These are phyloP conservation scores for Voacanga thouarsii DNA, from an alignment of 257 asterid species.

Conservation along the genomic window DNA sequence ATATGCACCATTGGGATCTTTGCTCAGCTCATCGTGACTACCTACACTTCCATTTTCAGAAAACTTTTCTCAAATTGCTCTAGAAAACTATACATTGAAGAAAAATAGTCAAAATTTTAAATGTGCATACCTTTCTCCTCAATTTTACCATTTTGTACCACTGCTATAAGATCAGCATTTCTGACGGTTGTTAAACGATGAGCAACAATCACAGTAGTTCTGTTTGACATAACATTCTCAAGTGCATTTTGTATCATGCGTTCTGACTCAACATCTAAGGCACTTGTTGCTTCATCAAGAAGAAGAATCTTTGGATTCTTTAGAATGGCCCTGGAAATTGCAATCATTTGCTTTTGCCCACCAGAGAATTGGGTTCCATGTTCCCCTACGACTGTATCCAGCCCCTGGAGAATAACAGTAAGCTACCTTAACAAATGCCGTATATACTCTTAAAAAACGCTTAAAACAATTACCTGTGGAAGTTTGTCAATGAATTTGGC, in stretches of 20 bases:
- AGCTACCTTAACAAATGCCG: neutral
- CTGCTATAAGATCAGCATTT: constrained; percentile 65
- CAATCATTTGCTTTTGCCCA: neutral
- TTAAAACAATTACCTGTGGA: constrained; percentile 35
- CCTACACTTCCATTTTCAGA: constrained; percentile 35
- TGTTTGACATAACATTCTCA: constrained; percentile 20
- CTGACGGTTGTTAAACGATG: constrained; percentile 65
- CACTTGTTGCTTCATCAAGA: constrained; percentile 29
- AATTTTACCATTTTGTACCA: constrained; percentile 54
- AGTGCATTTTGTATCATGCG: constrained; percentile 61
- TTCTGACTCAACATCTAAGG: constrained; percentile 66
- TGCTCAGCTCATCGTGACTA: constrained; percentile 59
- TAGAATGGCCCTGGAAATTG: neutral
- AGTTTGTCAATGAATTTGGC: constrained; percentile 24
- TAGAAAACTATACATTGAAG: neutral
- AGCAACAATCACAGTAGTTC: constrained; percentile 69
- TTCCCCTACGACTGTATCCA: constrained; percentile 70
- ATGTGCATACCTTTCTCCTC: constrained; percentile 50
- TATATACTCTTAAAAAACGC: neutral
- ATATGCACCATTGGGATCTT: constrained; percentile 65
- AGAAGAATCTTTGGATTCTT: neutral
- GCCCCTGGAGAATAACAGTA: constrained; percentile 39
- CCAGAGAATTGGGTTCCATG: constrained; percentile 52
- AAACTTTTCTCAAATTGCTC: neutral
- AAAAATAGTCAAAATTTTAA: too few species aligned